phyloP scores from a whole-genome alignment of 768 basidiomycete species.

The Dentipellis sp. region DNA sequence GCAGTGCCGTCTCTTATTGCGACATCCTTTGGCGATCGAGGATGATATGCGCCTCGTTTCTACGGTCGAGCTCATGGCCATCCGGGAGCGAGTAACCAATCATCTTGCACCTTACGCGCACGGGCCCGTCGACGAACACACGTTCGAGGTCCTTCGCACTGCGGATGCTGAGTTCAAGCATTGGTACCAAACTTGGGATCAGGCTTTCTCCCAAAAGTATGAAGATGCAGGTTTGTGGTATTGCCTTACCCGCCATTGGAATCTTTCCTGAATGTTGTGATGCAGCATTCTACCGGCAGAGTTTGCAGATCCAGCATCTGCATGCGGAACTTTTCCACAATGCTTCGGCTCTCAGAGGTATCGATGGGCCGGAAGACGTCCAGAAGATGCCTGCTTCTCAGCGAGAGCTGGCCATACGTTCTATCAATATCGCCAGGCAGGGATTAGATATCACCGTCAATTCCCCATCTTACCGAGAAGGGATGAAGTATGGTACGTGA shows the following conservation, averaged over 20 bases:
- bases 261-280: constrained; percentile 2
- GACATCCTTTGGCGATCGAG: constrained; percentile 82
- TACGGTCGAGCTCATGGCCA: constrained; percentile 85
- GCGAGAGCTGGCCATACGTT: constrained; percentile 68
- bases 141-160: constrained; percentile 60
- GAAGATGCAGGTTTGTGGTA: constrained; percentile 59
- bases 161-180: constrained; percentile 71
- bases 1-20: constrained; percentile 69
- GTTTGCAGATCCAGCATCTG: constrained; percentile 78
- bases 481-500: constrained; percentile 76
- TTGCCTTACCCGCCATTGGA: not conserved
- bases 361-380: constrained; percentile 81
- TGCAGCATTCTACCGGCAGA: constrained; percentile 80
- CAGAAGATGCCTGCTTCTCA: constrained; percentile 75
- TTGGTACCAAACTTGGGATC: constrained; percentile 81
- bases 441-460: constrained; percentile 82
- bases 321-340: constrained; percentile 83
- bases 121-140: constrained; percentile 62
- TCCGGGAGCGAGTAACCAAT: constrained; percentile 82
- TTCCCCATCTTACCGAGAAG: constrained; percentile 77
- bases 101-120: constrained; percentile 68
- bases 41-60: constrained; percentile 95
- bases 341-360: constrained; percentile 72
- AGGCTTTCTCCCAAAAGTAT: constrained; percentile 72
- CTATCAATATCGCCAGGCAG: constrained; percentile 74